These are phyloP conservation scores for Colletotrichum salicis DNA, from an alignment of 2,329 filamentous ascomycete genomes.

Conservation along the genomic window DNA sequence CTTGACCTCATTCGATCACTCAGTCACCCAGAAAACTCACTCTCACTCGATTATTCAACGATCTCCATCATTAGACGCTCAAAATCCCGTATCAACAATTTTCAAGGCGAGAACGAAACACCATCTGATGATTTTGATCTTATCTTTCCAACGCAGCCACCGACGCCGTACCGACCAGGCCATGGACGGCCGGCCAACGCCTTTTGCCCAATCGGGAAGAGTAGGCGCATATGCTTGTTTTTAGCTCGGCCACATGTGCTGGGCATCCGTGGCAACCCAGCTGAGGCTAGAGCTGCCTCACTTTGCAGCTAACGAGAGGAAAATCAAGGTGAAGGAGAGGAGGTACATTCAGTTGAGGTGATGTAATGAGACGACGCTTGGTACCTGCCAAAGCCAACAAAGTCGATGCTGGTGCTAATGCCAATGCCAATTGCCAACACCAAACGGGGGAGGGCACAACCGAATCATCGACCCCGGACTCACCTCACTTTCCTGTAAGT, in stretches of 20 bases:
- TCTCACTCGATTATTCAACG: too few species aligned
- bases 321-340: not conserved
- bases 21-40: not conserved
- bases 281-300: not conserved
- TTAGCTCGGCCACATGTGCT: not conserved
- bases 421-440: not conserved
- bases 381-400: not conserved
- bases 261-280: too few species aligned
- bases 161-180: not conserved
- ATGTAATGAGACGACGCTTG: not conserved
- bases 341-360: not conserved
- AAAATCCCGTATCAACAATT: not conserved
- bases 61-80: not conserved
- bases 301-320: not conserved
- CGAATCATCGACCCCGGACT: not conserved
- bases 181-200: not conserved
- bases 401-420: not conserved
- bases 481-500: not conserved
- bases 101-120: not conserved
- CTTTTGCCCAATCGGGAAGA: not conserved
- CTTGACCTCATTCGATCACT: not conserved
- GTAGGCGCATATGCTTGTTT: not conserved
- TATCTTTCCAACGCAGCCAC: not conserved
- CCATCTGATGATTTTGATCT: not conserved
- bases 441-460: not conserved